Evolutionary conservation across 768 basidiomycete species (phyloP).

Genomic region (Boletus sp.): DNA sequence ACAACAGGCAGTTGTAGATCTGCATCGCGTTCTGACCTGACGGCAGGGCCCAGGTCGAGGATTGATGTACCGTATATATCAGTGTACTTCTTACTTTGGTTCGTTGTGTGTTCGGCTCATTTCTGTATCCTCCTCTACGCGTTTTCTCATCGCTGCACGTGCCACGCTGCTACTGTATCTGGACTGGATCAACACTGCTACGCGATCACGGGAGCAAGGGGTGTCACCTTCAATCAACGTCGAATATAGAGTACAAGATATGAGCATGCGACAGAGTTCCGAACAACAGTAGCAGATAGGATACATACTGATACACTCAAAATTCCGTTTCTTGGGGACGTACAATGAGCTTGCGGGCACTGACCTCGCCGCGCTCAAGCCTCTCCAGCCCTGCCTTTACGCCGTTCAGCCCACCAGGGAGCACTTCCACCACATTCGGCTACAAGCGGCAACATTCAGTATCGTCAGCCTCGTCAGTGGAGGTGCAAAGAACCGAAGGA

Average conservation of each 20-base stretch:
- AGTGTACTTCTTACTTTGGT: neutral
- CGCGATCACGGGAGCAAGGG: too few species aligned
- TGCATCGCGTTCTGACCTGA: neutral
- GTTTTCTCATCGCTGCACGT: constrained; percentile 52
- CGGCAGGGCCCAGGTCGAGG: too few species aligned
- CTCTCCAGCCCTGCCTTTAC: neutral
- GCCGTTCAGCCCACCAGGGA: neutral
- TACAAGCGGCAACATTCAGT: neutral
- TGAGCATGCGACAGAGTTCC: neutral
- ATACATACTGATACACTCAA: neutral
- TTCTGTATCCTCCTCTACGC: constrained; percentile 66
- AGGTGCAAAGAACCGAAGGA: neutral
- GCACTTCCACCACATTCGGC: constrained; percentile 4
- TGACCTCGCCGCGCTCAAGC: neutral
- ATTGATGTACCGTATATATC: neutral
- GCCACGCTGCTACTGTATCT: too few species aligned
- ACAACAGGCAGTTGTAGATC: constrained; percentile 9
- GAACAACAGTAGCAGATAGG: neutral
- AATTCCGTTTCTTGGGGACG: neutral
- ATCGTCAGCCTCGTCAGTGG: neutral
- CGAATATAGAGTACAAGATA: neutral
- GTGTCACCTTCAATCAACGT: neutral
- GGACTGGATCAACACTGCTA: too few species aligned
- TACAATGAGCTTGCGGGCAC: constrained; percentile 1
- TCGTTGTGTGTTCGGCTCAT: constrained; percentile 49